Evolutionary conservation across 305 asterid species (phyloP).

Genomic region (Euphrasia arctica): DNA sequence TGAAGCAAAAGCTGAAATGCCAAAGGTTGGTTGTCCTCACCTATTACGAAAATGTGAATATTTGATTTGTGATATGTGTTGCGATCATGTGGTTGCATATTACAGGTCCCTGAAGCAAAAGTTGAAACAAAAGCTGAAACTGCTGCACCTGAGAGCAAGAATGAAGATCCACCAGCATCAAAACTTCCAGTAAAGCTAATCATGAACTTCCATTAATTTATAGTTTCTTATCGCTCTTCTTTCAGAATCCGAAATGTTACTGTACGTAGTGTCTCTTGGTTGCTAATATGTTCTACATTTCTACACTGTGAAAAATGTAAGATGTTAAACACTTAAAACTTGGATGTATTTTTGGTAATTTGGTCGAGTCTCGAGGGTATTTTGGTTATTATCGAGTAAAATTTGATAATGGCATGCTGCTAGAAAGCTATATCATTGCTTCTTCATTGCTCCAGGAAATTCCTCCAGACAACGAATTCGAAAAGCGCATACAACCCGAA

Average conservation of each 20-base stretch:
- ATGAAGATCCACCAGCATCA: constrained; percentile 45
- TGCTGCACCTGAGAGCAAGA: constrained; percentile 40
- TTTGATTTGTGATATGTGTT: constrained; percentile 3
- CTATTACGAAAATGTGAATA: constrained; percentile 1
- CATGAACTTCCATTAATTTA: not conserved
- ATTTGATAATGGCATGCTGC: too few species aligned
- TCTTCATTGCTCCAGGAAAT: constrained; percentile 49
- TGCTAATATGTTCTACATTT: constrained; percentile 1
- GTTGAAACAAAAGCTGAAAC: constrained; percentile 28
- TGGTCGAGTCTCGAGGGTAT: too few species aligned
- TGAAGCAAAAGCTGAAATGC: constrained; percentile 51
- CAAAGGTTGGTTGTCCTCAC: constrained; percentile 44
- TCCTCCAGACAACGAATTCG: constrained; percentile 89
- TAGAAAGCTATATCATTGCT: not conserved
- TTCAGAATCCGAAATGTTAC: not conserved
- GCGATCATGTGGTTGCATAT: constrained; percentile 10
- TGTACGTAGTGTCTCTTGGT: too few species aligned
- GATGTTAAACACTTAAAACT: too few species aligned
- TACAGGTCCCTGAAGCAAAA: constrained; percentile 25
- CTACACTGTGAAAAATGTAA: not conserved
- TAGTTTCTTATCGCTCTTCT: constrained; percentile 11
- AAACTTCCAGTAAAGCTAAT: constrained; percentile 58
- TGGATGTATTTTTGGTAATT: too few species aligned
- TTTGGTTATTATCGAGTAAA: too few species aligned
- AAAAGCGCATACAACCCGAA: constrained; percentile 87